Evolutionary conservation across 208 protist genomes (phyloP), one percentile per base, ranked within the genome.

Genomic region (Acanthamoeba healyi): DNA sequence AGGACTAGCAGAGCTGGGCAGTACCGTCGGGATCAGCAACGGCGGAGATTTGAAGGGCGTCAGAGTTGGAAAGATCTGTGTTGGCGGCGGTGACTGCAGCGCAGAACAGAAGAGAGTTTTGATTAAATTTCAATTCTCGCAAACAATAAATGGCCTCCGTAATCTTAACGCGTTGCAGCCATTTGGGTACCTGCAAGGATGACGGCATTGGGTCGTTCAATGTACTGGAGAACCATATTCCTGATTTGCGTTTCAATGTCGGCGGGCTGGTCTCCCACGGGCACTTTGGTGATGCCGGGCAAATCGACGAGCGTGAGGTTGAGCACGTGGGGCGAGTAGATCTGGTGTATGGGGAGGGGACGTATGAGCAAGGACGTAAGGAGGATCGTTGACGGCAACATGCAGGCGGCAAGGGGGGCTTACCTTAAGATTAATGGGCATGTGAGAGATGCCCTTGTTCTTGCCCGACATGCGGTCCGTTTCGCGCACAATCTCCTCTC

Each of bases 301-400:
- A 99, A 96, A 98, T 99, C 99, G 12, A 99, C 99, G 12, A 99
- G 97, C 29, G 99, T 99, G 0, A 99, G 97, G 95, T 99, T 99
- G 38, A 99, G 96, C 58, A 99, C 99, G 42, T 97, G 42, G 34
- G 98, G 97, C 24, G 97, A 98, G 89, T 95, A 97, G 17, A 98
- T 96, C 82, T 86, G 38, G 9, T 46, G 7, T 36, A 10, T 17
- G 15, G 9, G 9, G 17, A 49, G 10, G 9, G 15, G 29, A 12
- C 19, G 40, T 26, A 79, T 79, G 4, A n/a, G 38, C 72, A 36
- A n/a, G 63, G 95, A 5, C 97, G 99, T 5, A 51, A 26, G 19
- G 96, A 97, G 98, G 38, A n/a, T n/a, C n/a, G n/a, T n/a, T n/a
- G n/a, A n/a, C n/a, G n/a, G n/a, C n/a, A n/a, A n/a, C n/a, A n/a